Base-by-base conservation (phyloP, 768 basidiomycete genomes). In the Phylloporus sp. region DNA sequence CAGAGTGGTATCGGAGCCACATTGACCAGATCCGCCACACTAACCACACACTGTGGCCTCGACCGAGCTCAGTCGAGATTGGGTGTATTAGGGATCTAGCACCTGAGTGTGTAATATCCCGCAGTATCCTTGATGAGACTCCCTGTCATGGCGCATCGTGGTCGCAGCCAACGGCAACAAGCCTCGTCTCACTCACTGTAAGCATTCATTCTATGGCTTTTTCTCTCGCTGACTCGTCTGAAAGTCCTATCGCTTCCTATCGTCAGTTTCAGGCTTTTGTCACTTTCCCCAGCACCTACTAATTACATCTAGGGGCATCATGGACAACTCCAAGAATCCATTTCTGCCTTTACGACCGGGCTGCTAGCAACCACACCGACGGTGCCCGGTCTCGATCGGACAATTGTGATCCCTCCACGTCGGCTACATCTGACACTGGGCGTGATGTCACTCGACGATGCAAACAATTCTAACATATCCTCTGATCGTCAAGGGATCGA, bases 341-440 rank as follows among this genome's bases (percentile, higher is more conserved):
- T 82, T 1, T 55, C 65, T 6, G 49, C 65, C 0, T 80, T 83
- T 38, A 65, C 69, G 22, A 45, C n/a, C 26, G 54, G 47, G n/a
- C 39, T 69, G 38, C 29, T 70, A 1, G 52, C 46, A 23, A 45
- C 53, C 31, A 45, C 49, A 12, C 65, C 59, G 72, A 70, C 50
- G 46, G 50, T 56, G 56, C 63, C 72, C 0, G 88, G 88, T 1
- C 70, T 91, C 5, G 84, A 91, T 65, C 60, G 59, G 9, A 73
- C 78, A 3, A 80, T 90, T 57, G 65, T 86, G 47, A 75, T 88
- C 49, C 72, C 72, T 8, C 67, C 76, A 0, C 73, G 77, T 10
- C 66, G 86, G n/a, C 67, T 89, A 38, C 88, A 91, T 65, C 67
- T 90, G 50, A 90, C 88, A 0, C 69, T 91, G 2, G 88, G 87